A percentile compares a stretch with the other conserved stretches of the same genome.
phyloP scores from a whole-genome alignment of 2,329 filamentous ascomycete species.

The Colletotrichum chrysophilum region DNA sequence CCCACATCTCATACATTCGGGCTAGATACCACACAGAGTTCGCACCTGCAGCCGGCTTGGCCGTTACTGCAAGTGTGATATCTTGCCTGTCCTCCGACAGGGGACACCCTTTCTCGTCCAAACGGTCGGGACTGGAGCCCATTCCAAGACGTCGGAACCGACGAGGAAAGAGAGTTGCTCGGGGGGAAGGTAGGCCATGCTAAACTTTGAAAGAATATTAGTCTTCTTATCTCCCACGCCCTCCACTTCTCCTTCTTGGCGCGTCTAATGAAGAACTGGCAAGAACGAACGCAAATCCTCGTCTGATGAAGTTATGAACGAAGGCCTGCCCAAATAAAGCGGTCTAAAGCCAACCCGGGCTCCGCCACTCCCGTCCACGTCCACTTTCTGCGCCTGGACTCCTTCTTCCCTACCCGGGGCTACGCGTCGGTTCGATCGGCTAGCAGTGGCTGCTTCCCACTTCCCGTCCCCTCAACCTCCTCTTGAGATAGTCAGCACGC shows the following conservation, averaged over 20 bases:
- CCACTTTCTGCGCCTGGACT: not conserved
- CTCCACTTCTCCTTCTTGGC: not conserved
- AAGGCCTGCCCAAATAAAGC: slow-evolving; percentile 9
- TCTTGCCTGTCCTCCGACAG: not conserved
- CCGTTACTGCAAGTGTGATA: not conserved
- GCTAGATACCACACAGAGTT: not conserved
- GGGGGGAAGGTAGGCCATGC: not conserved
- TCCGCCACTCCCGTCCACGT: not conserved
- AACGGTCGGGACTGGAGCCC: not conserved
- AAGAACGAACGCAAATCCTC: not conserved
- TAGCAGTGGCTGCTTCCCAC: not conserved
- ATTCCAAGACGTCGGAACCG: not conserved
- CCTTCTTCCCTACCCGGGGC: not conserved
- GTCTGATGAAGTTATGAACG: not conserved
- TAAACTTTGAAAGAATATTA: not conserved
- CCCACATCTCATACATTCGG: not conserved
- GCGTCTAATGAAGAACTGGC: not conserved
- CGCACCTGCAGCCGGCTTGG: not conserved
- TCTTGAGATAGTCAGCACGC: not conserved
- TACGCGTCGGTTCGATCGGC: slow-evolving; percentile 2
- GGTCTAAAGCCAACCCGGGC: not conserved
- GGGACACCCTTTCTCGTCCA: not conserved
- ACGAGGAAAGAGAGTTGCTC: not conserved
- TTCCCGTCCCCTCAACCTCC: not conserved
- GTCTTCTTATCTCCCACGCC: not conserved